Evolutionary conservation across 2,329 filamentous ascomycete species (phyloP).

Genomic region (Colletotrichum spaethianum): DNA sequence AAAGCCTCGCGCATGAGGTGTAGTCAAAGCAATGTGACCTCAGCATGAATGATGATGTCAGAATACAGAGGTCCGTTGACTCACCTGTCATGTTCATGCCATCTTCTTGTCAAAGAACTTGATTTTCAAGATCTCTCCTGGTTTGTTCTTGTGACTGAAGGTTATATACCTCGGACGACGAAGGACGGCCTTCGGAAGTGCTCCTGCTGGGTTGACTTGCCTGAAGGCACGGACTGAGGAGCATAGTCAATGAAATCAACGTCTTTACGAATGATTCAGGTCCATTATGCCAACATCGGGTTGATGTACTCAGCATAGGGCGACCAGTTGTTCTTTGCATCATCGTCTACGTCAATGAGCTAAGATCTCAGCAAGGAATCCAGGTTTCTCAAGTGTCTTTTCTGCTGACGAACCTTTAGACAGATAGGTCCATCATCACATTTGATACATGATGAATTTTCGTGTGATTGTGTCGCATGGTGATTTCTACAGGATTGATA

Average conservation of each 20-base stretch:
- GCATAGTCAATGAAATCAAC: not conserved
- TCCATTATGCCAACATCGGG: not conserved
- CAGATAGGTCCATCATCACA: not conserved
- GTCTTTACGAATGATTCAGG: not conserved
- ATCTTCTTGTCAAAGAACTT: conserved; percentile 7
- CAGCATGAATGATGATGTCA: conserved; percentile 33
- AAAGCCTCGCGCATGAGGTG: conserved; percentile 11
- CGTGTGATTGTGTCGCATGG: too few species aligned
- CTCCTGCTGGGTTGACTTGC: not conserved
- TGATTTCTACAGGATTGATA: too few species aligned
- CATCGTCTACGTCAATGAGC: not conserved
- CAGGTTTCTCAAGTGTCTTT: not conserved
- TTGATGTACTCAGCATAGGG: not conserved
- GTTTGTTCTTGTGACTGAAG: not conserved
- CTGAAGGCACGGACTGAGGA: not conserved
- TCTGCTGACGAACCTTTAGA: not conserved
- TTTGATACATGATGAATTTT: too few species aligned
- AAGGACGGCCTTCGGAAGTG: not conserved
- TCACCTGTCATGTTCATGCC: conserved; percentile 23
- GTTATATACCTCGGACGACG: not conserved
- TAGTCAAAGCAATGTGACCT: not conserved
- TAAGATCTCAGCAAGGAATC: not conserved
- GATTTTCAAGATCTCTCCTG: not conserved
- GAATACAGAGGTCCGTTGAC: not conserved
- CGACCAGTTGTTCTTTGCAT: not conserved